Conservation (phyloP, 352 stramenopile genomes). For the Globisporangium recalcitrans region DNA sequence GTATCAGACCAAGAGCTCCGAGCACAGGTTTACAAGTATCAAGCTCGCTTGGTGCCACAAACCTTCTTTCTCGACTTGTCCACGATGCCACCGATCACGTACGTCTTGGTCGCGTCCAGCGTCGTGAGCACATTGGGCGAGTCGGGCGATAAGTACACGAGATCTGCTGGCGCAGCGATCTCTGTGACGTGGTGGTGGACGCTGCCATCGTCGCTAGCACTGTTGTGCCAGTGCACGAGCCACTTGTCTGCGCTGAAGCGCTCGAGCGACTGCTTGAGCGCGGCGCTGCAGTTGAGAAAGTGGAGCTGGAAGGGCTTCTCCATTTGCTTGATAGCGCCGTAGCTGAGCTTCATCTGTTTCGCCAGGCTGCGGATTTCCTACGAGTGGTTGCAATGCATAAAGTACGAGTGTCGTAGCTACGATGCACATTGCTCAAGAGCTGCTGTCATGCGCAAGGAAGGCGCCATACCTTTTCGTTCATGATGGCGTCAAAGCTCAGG, state of each 20-base stretch:
- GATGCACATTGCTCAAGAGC: background rate
- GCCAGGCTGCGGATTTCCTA: constrained; percentile 59
- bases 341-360: constrained; percentile 78
- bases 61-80: constrained; percentile 76
- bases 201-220: background rate
- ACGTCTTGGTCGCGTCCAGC: constrained; percentile 62
- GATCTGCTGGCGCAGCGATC: constrained; percentile 29
- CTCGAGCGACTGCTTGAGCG: constrained; percentile 41
- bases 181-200: constrained; percentile 22
- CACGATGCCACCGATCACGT: constrained; percentile 79
- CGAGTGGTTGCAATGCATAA: background rate
- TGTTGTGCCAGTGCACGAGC: constrained; percentile 54
- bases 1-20: background rate
- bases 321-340: constrained; percentile 64
- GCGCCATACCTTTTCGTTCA: constrained; percentile 61
- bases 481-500: constrained; percentile 70
- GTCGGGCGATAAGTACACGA: constrained; percentile 77
- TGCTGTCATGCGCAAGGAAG: background rate
- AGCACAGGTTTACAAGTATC: background rate
- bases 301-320: constrained; percentile 55
- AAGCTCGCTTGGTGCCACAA: background rate
- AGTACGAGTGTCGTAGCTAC: too few relatives aligned
- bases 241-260: constrained; percentile 63
- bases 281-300: constrained; percentile 49
- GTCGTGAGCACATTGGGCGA: constrained; percentile 54